These are phyloP conservation scores for Aspergillus quadrilineatus DNA, from an alignment of 2,329 filamentous ascomycete species.

Conservation along the genomic window DNA sequence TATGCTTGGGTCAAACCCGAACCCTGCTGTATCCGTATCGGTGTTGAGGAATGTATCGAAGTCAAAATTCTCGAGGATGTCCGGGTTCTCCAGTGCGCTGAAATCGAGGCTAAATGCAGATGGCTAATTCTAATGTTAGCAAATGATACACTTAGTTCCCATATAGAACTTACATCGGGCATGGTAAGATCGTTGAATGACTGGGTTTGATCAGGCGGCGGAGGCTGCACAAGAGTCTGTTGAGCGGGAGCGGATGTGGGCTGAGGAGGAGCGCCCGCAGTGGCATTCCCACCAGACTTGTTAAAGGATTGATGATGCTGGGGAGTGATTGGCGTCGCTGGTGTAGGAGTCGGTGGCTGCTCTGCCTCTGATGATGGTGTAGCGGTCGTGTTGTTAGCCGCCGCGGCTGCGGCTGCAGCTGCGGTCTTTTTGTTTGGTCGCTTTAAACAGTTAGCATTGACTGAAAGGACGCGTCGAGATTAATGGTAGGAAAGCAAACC, in stretches of 20 bases:
- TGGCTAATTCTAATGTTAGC: constrained; percentile 27
- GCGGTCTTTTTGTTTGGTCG: constrained; percentile 44
- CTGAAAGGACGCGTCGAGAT: constrained; percentile 2
- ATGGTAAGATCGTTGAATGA: constrained; percentile 36
- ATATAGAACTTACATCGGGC: constrained; percentile 36
- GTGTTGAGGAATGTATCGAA: constrained; percentile 67
- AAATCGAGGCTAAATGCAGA: constrained; percentile 45
- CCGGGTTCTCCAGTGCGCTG: constrained; percentile 45
- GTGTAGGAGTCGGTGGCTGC: constrained; percentile 49
- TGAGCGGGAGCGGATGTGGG: constrained; percentile 39
- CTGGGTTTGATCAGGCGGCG: constrained; percentile 33
- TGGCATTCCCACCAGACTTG: constrained; percentile 39
- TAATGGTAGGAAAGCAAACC: constrained; percentile 36
- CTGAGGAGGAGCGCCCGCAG: constrained; percentile 33
- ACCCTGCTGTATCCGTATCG: constrained; percentile 44
- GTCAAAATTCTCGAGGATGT: constrained; percentile 58
- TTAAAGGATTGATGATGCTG: constrained; percentile 48
- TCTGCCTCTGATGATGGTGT: constrained; percentile 48
- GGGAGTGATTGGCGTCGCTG: constrained; percentile 50
- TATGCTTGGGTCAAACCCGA: constrained; percentile 45
- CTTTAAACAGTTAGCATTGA: constrained; percentile 29
- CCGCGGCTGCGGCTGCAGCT: constrained; percentile 29
- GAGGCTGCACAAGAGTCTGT: constrained; percentile 36
- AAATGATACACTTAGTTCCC: neutral
- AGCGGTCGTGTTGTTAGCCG: constrained; percentile 43